Percentiles rank a stretch among this genome's conserved stretches.
phyloP scores from a whole-genome alignment of 441 rosid species.

The Croton setiger region DNA sequence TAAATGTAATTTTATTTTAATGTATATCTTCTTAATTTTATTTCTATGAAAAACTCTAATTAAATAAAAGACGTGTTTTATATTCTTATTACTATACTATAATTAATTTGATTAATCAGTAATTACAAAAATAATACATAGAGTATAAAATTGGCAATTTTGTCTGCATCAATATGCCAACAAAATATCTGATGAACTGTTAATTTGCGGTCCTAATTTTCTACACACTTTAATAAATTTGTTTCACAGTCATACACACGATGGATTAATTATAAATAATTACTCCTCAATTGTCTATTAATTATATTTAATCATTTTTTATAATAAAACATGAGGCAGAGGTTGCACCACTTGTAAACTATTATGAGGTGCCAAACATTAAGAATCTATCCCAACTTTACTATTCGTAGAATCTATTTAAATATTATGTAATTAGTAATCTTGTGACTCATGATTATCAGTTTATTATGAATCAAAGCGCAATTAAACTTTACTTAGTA shows the following conservation, averaged over 20 bases:
- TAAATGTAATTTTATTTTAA: too few relatives aligned
- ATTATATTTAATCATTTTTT: not conserved
- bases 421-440: not conserved
- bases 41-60: too few relatives aligned
- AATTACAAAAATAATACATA: too few relatives aligned
- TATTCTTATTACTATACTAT: too few relatives aligned
- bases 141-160: too few relatives aligned
- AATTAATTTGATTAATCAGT: too few relatives aligned
- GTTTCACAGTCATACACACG: not conserved
- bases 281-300: not conserved
- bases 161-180: too few relatives aligned
- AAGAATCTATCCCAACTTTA: not conserved
- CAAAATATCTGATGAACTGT: too few relatives aligned
- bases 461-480: not conserved
- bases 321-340: slow-evolving; percentile 12
- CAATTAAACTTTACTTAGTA: not conserved
- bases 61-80: too few relatives aligned
- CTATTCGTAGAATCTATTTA: not conserved
- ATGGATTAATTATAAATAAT: too few relatives aligned
- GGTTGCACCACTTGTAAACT: slow-evolving; percentile 1
- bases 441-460: not conserved
- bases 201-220: not conserved
- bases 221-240: not conserved
- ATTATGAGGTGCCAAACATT: not conserved
- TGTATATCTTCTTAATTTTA: too few relatives aligned